phyloP scores from a whole-genome alignment of 352 stramenopile species.

The Pythium aquatile region DNA sequence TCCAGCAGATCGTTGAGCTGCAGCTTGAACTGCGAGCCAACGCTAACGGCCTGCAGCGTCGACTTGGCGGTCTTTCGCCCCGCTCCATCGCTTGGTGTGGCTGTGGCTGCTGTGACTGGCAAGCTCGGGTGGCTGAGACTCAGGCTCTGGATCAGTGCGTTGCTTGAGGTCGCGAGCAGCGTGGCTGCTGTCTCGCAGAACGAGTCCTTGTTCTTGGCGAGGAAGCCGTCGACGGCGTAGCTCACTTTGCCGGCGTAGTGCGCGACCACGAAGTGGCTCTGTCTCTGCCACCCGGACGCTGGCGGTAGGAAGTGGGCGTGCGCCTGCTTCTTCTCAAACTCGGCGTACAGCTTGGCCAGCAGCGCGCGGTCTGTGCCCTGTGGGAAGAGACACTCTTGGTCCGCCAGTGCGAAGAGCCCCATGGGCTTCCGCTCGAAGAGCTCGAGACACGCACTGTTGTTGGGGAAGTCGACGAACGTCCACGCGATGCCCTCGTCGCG shows the following conservation, averaged over 20 bases:
- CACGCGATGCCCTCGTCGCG: conserved; percentile 72
- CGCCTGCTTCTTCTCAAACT: conserved; percentile 60
- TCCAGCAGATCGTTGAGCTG: conserved; percentile 94
- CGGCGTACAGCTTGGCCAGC: conserved; percentile 72
- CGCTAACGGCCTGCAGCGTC: conserved; percentile 61
- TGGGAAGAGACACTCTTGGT: conserved; percentile 83
- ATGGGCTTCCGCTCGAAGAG: conserved; percentile 78
- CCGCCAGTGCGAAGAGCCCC: conserved; percentile 78
- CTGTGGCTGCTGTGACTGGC: not conserved
- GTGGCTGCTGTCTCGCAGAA: conserved; percentile 70
- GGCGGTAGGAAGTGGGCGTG: conserved; percentile 59
- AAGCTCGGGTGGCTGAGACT: conserved; percentile 6
- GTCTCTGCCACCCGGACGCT: conserved; percentile 39
- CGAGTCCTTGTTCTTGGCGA: conserved; percentile 91
- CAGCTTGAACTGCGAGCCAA: conserved; percentile 92
- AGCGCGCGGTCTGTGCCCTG: conserved; percentile 70
- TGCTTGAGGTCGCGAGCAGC: conserved; percentile 54
- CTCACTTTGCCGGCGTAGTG: conserved; percentile 86
- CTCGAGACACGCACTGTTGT: conserved; percentile 76
- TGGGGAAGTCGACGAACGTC: conserved; percentile 75
- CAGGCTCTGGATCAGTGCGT: conserved; percentile 65
- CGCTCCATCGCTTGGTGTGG: not conserved
- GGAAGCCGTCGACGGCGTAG: conserved; percentile 80
- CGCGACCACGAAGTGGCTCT: conserved; percentile 76
- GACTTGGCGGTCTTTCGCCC: conserved; percentile 30